Conservation (phyloP, 139 green algal genomes). For the Chlamydomonas asymmetrica region DNA sequence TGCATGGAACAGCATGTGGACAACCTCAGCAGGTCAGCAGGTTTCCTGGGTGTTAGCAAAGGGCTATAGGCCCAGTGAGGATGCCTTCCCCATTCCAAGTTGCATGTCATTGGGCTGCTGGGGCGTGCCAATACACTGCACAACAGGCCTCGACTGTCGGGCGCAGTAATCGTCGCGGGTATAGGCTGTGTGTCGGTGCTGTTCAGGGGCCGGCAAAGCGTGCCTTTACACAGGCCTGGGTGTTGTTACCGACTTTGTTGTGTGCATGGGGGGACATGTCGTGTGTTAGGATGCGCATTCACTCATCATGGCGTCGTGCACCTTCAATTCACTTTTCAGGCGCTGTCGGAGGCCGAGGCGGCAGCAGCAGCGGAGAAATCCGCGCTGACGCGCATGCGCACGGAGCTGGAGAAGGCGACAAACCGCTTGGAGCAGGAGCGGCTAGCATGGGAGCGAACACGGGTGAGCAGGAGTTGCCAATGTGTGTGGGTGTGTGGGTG, state of each 20-base stretch:
- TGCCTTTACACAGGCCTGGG: background rate
- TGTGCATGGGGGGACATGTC: background rate
- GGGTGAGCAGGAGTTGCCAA: slow-evolving; percentile 61
- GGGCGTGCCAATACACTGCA: no score
- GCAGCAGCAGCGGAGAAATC: slow-evolving; percentile 40
- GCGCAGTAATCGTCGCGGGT: no score
- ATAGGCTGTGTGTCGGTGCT: background rate
- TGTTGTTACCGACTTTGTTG: background rate
- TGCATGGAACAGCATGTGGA: background rate
- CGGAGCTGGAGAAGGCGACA: slow-evolving; percentile 62
- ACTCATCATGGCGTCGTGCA: no score
- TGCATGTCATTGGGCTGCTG: no score
- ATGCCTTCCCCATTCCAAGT: no score
- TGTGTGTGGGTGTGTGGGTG: background rate
- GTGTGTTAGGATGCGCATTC: background rate
- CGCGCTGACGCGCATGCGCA: slow-evolving; percentile 48
- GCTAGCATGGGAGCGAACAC: slow-evolving; percentile 56
- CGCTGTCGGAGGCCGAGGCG: slow-evolving; percentile 26
- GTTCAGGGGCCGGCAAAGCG: background rate
- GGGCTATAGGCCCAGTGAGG: no score
- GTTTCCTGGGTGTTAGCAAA: background rate
- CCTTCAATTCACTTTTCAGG: no score
- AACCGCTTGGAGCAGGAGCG: slow-evolving; percentile 63
- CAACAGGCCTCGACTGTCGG: background rate
- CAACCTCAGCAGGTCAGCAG: background rate